phyloP scores from a whole-genome alignment of 2,329 filamentous ascomycete genomes.

The Beauveria brongniartii region DNA sequence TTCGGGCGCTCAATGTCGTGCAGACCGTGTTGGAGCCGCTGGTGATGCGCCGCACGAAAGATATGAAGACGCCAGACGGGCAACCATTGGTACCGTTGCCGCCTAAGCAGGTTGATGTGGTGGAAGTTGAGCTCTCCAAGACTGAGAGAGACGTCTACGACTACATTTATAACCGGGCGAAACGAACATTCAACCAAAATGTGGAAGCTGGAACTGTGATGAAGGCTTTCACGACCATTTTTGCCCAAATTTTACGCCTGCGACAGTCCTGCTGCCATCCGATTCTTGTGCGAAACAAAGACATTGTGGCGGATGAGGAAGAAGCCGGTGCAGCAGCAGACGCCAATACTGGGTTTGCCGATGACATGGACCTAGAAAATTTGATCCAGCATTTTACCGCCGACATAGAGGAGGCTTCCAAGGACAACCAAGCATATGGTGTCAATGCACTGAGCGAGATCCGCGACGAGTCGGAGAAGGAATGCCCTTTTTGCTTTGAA shows the following conservation, averaged over 20 bases:
- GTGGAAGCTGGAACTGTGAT: slow-evolving; percentile 86
- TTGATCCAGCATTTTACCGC: slow-evolving; percentile 79
- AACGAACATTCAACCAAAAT: slow-evolving; percentile 76
- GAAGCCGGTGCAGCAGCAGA: slow-evolving; percentile 69
- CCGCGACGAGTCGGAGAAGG: slow-evolving; percentile 75
- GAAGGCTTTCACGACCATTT: slow-evolving; percentile 95
- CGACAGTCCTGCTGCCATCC: slow-evolving; percentile 94
- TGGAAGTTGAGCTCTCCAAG: slow-evolving; percentile 77
- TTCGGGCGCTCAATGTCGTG: slow-evolving; percentile 89
- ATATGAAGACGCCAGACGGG: slow-evolving; percentile 92
- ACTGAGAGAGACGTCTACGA: slow-evolving; percentile 88
- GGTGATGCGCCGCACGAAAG: slow-evolving; percentile 91
- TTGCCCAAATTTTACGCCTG: slow-evolving; percentile 88
- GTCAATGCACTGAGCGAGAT: slow-evolving; percentile 86
- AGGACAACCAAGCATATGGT: slow-evolving; percentile 60
- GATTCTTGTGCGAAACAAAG: slow-evolving; percentile 75
- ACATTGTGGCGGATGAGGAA: slow-evolving; percentile 79
- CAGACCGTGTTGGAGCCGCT: slow-evolving; percentile 93
- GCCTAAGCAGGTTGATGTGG: slow-evolving; percentile 71
- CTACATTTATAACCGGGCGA: slow-evolving; percentile 76
- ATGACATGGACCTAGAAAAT: slow-evolving; percentile 91
- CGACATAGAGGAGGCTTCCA: slow-evolving; percentile 52
- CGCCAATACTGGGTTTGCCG: slow-evolving; percentile 69
- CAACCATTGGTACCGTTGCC: slow-evolving; percentile 69
- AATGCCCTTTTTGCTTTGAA: slow-evolving; percentile 91